These are phyloP conservation scores for Blastobotrys indianensis DNA, from an alignment of 1,139 yeast species.

Conservation along the genomic window DNA sequence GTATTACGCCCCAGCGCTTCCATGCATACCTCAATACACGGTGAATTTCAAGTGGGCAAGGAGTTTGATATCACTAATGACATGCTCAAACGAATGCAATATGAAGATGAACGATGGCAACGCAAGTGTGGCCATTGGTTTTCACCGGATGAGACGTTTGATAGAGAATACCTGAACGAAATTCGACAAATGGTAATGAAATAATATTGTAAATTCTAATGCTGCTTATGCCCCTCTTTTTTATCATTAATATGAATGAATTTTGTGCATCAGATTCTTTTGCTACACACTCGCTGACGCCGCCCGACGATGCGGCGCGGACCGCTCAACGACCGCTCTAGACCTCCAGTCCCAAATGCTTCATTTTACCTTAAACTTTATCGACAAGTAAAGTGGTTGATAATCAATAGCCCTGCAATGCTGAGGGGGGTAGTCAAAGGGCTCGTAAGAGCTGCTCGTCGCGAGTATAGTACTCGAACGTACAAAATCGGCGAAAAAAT, in stretches of 20 bases:
- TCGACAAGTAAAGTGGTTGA: background rate
- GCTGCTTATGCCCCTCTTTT: too few relatives aligned
- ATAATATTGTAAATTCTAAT: background rate
- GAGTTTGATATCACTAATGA: slow-evolving; percentile 43
- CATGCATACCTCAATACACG: slow-evolving; percentile 5
- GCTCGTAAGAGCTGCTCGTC: too few relatives aligned
- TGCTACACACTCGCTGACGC: background rate
- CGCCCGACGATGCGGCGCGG: too few relatives aligned
- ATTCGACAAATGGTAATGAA: slow-evolving; percentile 48
- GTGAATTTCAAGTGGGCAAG: slow-evolving; percentile 29
- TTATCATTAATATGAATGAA: background rate
- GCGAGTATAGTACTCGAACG: background rate
- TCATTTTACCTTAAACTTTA: background rate
- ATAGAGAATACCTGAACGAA: slow-evolving; percentile 46
- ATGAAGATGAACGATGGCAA: slow-evolving; percentile 47
- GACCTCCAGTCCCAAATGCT: too few relatives aligned
- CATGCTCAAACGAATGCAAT: slow-evolving; percentile 39
- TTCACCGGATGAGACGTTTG: slow-evolving; percentile 36
- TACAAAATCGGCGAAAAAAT: slow-evolving; percentile 46
- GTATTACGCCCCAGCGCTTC: background rate
- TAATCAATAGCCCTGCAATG: too few relatives aligned
- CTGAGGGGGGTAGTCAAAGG: too few relatives aligned
- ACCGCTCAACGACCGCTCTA: too few relatives aligned
- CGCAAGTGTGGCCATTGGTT: slow-evolving; percentile 52
- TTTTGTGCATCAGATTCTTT: background rate